These are phyloP conservation scores for Nakazawaea holstii DNA, from an alignment of 805 yeast species.

Conservation along the genomic window DNA sequence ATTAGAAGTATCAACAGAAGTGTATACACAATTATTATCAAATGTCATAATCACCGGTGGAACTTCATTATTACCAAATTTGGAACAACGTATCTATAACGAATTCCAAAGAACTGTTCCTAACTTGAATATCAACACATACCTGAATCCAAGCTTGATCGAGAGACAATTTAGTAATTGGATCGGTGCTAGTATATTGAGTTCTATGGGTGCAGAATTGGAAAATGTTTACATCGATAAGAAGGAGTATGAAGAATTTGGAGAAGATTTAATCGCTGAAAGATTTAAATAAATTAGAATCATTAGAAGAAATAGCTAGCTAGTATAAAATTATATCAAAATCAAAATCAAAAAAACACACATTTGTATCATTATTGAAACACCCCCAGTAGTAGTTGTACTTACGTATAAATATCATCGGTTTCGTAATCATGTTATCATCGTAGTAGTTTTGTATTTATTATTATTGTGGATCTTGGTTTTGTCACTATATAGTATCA, in stretches of 20 bases:
- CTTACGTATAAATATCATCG: too few species aligned
- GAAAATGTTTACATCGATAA: conserved; percentile 58
- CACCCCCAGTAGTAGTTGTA: too few species aligned
- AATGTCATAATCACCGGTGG: conserved; percentile 61
- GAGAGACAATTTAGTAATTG: conserved; percentile 60
- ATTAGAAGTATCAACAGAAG: conserved; percentile 37
- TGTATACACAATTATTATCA: conserved; percentile 33
- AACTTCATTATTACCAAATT: conserved; percentile 47
- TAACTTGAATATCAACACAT: conserved; percentile 36
- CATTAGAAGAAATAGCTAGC: too few species aligned
- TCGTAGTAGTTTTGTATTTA: not conserved
- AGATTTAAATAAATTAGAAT: conserved; percentile 30
- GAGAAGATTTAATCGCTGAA: conserved; percentile 40
- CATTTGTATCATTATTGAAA: too few species aligned
- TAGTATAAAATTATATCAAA: too few species aligned
- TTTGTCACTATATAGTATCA: conserved; percentile 1
- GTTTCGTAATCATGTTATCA: not conserved
- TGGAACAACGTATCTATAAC: conserved; percentile 47
- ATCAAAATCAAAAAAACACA: too few species aligned
- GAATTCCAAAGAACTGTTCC: conserved; percentile 55
- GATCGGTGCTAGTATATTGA: conserved; percentile 71
- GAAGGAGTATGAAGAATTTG: conserved; percentile 62
- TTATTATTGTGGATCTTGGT: not conserved
- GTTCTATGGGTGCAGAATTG: conserved; percentile 45
- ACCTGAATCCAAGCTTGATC: conserved; percentile 31